Percentiles rank a stretch among this genome's conserved stretches.
Conservation (phyloP, 2,329 filamentous ascomycete genomes). For the Penicillium brasilianum region DNA sequence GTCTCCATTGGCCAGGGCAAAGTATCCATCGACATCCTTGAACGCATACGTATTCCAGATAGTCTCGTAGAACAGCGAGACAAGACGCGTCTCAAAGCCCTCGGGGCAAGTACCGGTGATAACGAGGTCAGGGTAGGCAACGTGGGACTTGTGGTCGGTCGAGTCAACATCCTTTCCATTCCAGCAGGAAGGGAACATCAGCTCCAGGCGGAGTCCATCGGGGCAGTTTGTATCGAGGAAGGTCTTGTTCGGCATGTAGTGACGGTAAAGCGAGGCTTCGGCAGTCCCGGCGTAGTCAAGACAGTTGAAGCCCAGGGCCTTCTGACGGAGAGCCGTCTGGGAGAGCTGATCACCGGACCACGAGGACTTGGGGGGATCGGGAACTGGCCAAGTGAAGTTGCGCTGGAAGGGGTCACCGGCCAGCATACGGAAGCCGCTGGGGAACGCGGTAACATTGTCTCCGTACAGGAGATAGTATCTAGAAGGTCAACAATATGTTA, state of each 20-base stretch:
- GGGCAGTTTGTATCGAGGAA: slow-evolving; percentile 80
- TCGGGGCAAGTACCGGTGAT: slow-evolving; percentile 77
- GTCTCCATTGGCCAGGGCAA: slow-evolving; percentile 80
- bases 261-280: slow-evolving; percentile 79
- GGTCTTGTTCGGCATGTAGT: slow-evolving; percentile 77
- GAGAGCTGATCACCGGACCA: slow-evolving; percentile 71
- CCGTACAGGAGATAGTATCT: slow-evolving; percentile 86
- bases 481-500: slow-evolving; percentile 10
- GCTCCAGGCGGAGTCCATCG: slow-evolving; percentile 80
- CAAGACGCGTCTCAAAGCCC: slow-evolving; percentile 69
- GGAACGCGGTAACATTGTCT: slow-evolving; percentile 72
- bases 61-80: slow-evolving; percentile 81
- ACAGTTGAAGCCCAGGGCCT: slow-evolving; percentile 93
- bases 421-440: slow-evolving; percentile 78
- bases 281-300: slow-evolving; percentile 72
- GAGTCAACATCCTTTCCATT: slow-evolving; percentile 69
- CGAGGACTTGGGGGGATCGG: slow-evolving; percentile 69
- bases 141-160: slow-evolving; percentile 64
- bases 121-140: slow-evolving; percentile 78
- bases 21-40: slow-evolving; percentile 66
- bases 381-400: slow-evolving; percentile 71
- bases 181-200: slow-evolving; percentile 92
- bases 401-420: slow-evolving; percentile 72
- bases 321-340: slow-evolving; percentile 74
- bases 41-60: slow-evolving; percentile 79